A percentile compares a stretch with the other conserved stretches of the same genome.
Evolutionary conservation across 2,329 filamentous ascomycete genomes (phyloP).

Genomic region (Cryphonectria japonica): DNA sequence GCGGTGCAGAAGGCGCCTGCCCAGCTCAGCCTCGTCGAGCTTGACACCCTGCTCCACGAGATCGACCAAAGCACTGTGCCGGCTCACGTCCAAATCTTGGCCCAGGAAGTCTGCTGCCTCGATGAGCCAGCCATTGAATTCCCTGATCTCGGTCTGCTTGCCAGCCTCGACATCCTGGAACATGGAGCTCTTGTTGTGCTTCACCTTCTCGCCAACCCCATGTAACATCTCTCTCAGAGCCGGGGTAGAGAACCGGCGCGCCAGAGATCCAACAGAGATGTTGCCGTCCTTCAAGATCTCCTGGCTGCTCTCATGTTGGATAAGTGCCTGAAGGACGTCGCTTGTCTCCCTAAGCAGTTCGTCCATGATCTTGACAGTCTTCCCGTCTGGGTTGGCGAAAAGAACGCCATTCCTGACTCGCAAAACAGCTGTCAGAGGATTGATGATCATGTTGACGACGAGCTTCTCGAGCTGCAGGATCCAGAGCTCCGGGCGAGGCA

Average conservation of each 20-base stretch:
- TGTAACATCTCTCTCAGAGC: slow-evolving; percentile 51
- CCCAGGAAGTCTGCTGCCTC: slow-evolving; percentile 35
- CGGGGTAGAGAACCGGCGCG: slow-evolving; percentile 48
- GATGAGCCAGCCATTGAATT: slow-evolving; percentile 63
- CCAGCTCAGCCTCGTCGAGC: slow-evolving; percentile 29
- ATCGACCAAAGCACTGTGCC: slow-evolving; percentile 32
- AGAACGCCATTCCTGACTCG: slow-evolving; percentile 79
- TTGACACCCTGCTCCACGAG: slow-evolving; percentile 32
- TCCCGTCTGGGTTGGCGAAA: slow-evolving; percentile 58
- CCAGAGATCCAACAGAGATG: slow-evolving; percentile 29
- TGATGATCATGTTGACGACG: slow-evolving; percentile 78
- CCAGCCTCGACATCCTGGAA: slow-evolving; percentile 60
- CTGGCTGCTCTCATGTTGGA: slow-evolving; percentile 58
- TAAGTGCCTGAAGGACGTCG: slow-evolving; percentile 69
- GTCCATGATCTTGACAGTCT: slow-evolving; percentile 64
- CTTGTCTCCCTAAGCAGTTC: slow-evolving; percentile 75
- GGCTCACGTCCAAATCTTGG: slow-evolving; percentile 28
- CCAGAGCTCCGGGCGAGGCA: slow-evolving; percentile 52
- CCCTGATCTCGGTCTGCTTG: slow-evolving; percentile 57
- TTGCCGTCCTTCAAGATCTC: slow-evolving; percentile 40
- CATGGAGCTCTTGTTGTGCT: slow-evolving; percentile 64
- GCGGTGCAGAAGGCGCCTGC: slow-evolving; percentile 26
- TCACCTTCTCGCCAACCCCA: slow-evolving; percentile 51
- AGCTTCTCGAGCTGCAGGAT: slow-evolving; percentile 82
- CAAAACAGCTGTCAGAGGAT: slow-evolving; percentile 81